Evolutionary conservation across 1,284 basidiomycete species (phyloP).

Genomic region (Phellopilus nigrolimitatus): DNA sequence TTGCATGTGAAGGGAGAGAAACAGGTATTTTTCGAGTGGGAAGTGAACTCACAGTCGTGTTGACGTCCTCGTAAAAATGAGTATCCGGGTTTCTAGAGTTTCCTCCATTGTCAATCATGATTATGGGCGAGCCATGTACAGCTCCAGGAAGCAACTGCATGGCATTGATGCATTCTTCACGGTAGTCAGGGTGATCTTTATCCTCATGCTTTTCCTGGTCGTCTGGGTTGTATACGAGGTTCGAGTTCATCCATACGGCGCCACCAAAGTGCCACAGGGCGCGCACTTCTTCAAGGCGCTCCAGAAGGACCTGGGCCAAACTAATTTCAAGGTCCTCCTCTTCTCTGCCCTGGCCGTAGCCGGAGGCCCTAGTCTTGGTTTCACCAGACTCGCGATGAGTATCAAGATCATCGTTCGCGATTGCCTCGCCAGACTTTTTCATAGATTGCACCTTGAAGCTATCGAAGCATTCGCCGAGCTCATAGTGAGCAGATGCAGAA

Average conservation of each 20-base stretch:
- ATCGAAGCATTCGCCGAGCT: neutral
- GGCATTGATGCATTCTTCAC: neutral
- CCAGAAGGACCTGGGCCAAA: constrained; percentile 12
- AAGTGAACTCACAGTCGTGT: neutral
- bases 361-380: neutral
- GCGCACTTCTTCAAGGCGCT: constrained; percentile 9
- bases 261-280: constrained; percentile 7
- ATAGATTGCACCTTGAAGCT: neutral
- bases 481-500: too few relatives aligned
- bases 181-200: neutral
- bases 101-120: neutral
- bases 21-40: neutral
- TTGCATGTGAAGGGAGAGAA: neutral
- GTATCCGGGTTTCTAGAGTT: neutral
- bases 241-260: constrained; percentile 8
- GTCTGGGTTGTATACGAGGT: constrained; percentile 13
- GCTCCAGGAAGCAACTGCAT: too few relatives aligned
- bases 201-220: neutral
- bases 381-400: neutral
- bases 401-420: neutral
- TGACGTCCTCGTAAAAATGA: neutral
- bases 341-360: constrained; percentile 1
- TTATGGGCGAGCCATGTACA: too few relatives aligned
- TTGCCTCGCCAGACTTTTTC: neutral
- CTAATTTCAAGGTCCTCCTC: neutral